These are phyloP conservation scores for Lactarius hengduanensis DNA, from an alignment of 768 basidiomycete species.

Conservation along the genomic window DNA sequence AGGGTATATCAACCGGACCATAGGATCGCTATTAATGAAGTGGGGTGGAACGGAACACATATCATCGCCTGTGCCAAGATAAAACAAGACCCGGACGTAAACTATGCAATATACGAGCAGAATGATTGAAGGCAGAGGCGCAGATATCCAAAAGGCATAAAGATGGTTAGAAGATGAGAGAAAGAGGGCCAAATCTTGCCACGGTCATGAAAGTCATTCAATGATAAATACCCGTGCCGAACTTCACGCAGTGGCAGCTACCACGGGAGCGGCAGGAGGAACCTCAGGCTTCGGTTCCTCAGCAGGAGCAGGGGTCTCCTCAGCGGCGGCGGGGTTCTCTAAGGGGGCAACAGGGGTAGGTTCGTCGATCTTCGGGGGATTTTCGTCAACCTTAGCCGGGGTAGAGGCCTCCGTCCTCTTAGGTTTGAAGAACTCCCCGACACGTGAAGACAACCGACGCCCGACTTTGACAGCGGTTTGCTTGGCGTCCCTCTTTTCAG, in stretches of 20 bases:
- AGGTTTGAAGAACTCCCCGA: slow-evolving; percentile 79
- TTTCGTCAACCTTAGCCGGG: slow-evolving; percentile 83
- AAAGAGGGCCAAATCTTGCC: slow-evolving; percentile 30
- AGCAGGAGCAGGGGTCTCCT: slow-evolving; percentile 32
- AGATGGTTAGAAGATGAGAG: slow-evolving; percentile 32
- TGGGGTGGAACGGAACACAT: slow-evolving; percentile 58
- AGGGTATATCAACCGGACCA: slow-evolving; percentile 39
- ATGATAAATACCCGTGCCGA: slow-evolving; percentile 44
- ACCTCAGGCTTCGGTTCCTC: slow-evolving; percentile 41
- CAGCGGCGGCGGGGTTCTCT: slow-evolving; percentile 54
- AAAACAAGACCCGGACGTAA: slow-evolving; percentile 60
- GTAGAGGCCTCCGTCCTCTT: slow-evolving; percentile 53
- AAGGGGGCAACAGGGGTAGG: slow-evolving; percentile 79
- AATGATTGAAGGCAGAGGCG: slow-evolving; percentile 32
- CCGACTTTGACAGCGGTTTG: slow-evolving; percentile 55
- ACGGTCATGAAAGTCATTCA: slow-evolving; percentile 30
- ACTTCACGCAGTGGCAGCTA: slow-evolving; percentile 77
- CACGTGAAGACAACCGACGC: slow-evolving; percentile 82
- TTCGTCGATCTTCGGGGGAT: slow-evolving; percentile 86
- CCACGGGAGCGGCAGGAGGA: slow-evolving; percentile 60
- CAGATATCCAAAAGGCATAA: slow-evolving; percentile 37
- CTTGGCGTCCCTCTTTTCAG: slow-evolving; percentile 43
- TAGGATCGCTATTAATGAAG: slow-evolving; percentile 67
- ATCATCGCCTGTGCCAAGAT: slow-evolving; percentile 51
- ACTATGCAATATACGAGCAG: slow-evolving; percentile 37